Conservation (phyloP, 2,329 filamentous ascomycete genomes). For the Podosphaera fusca region DNA sequence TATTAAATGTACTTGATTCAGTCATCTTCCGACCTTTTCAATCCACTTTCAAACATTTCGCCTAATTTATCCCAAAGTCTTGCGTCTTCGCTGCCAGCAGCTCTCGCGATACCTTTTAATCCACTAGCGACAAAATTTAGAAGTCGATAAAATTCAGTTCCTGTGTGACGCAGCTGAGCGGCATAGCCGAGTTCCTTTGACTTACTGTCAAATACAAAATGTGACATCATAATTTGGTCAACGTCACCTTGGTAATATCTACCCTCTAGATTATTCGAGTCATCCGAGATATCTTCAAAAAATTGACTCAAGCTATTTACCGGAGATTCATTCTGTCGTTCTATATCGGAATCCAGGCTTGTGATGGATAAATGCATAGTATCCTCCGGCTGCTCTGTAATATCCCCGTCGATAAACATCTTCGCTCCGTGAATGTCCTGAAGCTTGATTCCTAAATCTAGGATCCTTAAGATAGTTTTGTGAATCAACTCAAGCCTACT, state of each 20-base stretch:
- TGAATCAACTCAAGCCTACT: conserved; percentile 45
- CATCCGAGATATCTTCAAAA: conserved; percentile 2
- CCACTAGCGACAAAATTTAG: conserved; percentile 50
- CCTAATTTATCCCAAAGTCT: conserved; percentile 59
- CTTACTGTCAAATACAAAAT: conserved; percentile 9
- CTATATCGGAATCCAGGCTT: conserved; percentile 12
- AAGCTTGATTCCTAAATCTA: conserved; percentile 53
- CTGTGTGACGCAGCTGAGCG: conserved; percentile 31
- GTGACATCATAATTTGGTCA: conserved; percentile 18
- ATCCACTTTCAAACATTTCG: conserved; percentile 45
- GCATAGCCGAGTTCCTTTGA: conserved; percentile 18
- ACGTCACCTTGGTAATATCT: conserved; percentile 17
- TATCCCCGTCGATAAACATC: conserved; percentile 6
- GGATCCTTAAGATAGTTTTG: conserved; percentile 46
- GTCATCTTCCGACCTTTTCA: conserved; percentile 2
- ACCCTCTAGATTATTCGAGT: conserved; percentile 16
- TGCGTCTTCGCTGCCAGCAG: conserved; percentile 32
- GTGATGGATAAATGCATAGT: conserved; percentile 14
- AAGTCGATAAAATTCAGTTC: conserved; percentile 38
- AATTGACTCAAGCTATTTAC: too few relatives aligned
- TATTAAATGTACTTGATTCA: not conserved
- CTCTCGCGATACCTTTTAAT: conserved; percentile 50
- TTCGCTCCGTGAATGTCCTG: conserved; percentile 31
- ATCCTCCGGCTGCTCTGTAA: conserved; percentile 10
- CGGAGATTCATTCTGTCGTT: not conserved